These are phyloP conservation scores for Martiniozyma abietophila DNA, from an alignment of 805 yeast genomes.

Conservation along the genomic window DNA sequence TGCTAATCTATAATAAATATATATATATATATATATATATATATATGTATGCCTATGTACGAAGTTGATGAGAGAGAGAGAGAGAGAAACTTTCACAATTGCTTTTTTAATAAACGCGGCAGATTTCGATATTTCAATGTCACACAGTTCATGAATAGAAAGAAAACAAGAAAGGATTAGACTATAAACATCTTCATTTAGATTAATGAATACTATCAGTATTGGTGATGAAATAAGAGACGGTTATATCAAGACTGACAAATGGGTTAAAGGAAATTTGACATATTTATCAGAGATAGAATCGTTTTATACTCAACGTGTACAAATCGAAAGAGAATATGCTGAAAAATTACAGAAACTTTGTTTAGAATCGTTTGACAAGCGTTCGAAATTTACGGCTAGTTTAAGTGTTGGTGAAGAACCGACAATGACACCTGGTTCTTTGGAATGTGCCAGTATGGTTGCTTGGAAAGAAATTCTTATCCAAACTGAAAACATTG, in stretches of 20 bases:
- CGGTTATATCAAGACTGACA: constrained; percentile 63
- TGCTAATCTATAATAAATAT: too few species aligned
- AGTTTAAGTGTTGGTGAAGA: constrained; percentile 78
- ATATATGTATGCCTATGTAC: too few species aligned
- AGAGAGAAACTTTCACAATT: too few species aligned
- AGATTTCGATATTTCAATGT: too few species aligned
- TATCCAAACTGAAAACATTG: constrained; percentile 70
- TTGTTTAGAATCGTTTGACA: constrained; percentile 60
- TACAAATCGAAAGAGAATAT: constrained; percentile 76
- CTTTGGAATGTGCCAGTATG: constrained; percentile 76
- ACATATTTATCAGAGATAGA: constrained; percentile 74
- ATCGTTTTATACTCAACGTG: constrained; percentile 74
- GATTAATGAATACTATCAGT: constrained; percentile 26
- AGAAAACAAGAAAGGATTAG: too few species aligned
- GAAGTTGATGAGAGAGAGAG: too few species aligned
- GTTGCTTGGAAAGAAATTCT: constrained; percentile 88
- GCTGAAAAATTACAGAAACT: constrained; percentile 55
- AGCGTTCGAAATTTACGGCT: constrained; percentile 63
- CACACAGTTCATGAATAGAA: too few species aligned
- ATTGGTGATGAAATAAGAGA: constrained; percentile 76
- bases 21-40: too few species aligned
- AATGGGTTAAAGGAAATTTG: constrained; percentile 71
- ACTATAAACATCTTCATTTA: too few species aligned
- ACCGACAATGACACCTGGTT: constrained; percentile 91
- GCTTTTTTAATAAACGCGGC: too few species aligned